These are phyloP conservation scores for Gremmenia infestans DNA, from an alignment of 2,329 filamentous ascomycete species.

Conservation along the genomic window DNA sequence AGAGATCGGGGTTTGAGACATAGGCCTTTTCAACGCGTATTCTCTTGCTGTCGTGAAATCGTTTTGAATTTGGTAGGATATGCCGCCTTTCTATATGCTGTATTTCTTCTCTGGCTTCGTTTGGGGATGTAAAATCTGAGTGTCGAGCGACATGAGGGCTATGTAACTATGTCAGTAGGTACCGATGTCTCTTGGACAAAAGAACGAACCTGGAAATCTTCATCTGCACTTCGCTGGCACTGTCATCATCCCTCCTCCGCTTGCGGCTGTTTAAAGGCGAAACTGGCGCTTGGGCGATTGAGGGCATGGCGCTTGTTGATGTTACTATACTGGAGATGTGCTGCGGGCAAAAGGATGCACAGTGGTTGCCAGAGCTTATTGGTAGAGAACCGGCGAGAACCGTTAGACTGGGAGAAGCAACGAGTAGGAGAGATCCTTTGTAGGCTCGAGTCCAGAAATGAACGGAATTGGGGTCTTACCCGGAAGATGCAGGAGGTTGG, in stretches of 20 bases:
- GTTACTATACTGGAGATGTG: neutral
- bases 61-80: neutral
- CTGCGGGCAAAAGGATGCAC: neutral
- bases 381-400: neutral
- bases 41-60: slow-evolving; percentile 10
- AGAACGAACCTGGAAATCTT: slow-evolving; percentile 13
- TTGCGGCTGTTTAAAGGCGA: slow-evolving; percentile 14
- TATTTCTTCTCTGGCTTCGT: neutral
- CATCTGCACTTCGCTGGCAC: neutral
- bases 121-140: neutral
- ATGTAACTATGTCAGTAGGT: neutral
- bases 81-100: neutral
- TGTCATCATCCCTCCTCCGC: slow-evolving; percentile 21
- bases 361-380: neutral
- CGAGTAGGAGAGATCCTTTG: too few relatives aligned
- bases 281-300: slow-evolving; percentile 19
- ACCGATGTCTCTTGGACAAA: neutral
- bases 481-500: too few relatives aligned
- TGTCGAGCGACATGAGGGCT: neutral
- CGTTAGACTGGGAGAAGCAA: too few relatives aligned
- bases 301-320: slow-evolving; percentile 21
- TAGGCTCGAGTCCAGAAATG: too few relatives aligned
- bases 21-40: slow-evolving; percentile 6
- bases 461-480: too few relatives aligned
- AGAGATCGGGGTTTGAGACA: neutral